These are phyloP conservation scores for Plasmodium reichenowi DNA, from an alignment of 169 alveolate genomes.

Conservation along the genomic window DNA sequence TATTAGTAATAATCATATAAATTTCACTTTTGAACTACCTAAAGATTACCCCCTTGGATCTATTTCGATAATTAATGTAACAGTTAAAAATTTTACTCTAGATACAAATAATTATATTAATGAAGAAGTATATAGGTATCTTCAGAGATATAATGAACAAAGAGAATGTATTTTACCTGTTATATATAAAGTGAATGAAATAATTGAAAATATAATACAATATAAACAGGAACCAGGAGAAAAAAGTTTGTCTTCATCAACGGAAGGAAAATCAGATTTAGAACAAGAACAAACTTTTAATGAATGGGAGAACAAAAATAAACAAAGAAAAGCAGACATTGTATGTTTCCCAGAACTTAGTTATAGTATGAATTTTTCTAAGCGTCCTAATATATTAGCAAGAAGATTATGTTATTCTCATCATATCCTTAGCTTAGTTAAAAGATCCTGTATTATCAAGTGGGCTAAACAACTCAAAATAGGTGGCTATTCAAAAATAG, in stretches of 20 bases:
- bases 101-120: slow-evolving; percentile 68
- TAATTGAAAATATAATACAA: slow-evolving; percentile 63
- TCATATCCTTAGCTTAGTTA: slow-evolving; percentile 78
- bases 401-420: slow-evolving; percentile 80
- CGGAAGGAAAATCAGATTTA: slow-evolving; percentile 11
- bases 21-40: slow-evolving; percentile 61
- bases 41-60: slow-evolving; percentile 76
- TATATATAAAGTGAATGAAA: slow-evolving; percentile 64
- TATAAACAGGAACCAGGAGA: slow-evolving; percentile 1
- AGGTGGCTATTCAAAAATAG: slow-evolving; percentile 84
- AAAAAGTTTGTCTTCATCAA: slow-evolving; percentile 17
- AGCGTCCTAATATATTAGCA: slow-evolving; percentile 36
- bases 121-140: slow-evolving; percentile 66
- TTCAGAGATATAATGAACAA: slow-evolving; percentile 53
- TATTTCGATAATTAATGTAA: slow-evolving; percentile 54
- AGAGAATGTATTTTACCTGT: slow-evolving; percentile 42
- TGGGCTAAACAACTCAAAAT: slow-evolving; percentile 83
- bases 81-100: slow-evolving; percentile 64
- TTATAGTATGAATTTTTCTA: slow-evolving; percentile 20
- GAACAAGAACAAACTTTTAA: background rate
- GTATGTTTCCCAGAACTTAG: slow-evolving; percentile 8
- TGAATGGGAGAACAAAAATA: background rate
- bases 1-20: slow-evolving; percentile 41
- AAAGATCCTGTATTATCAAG: slow-evolving; percentile 76
- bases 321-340: background rate